Conservation (phyloP, 2,329 filamentous ascomycete species). For the Trichophyton rubrum region DNA sequence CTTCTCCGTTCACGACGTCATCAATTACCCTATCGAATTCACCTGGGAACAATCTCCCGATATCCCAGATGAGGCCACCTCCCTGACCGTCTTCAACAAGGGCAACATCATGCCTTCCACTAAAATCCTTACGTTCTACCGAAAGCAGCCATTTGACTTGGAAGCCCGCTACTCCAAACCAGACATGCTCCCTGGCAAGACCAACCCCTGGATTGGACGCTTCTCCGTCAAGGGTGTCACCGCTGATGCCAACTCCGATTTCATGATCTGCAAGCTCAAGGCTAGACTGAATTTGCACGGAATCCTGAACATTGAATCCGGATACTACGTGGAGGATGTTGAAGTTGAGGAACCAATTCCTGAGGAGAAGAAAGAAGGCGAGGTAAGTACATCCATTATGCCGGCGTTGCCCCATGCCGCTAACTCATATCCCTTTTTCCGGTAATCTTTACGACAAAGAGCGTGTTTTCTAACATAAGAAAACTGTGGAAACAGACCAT, state of each 20-base stretch:
- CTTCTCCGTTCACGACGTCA: slow-evolving; percentile 93
- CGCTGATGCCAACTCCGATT: slow-evolving; percentile 84
- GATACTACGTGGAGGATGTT: slow-evolving; percentile 95
- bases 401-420: slow-evolving; percentile 4
- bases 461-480: slow-evolving; percentile 16
- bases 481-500: slow-evolving; percentile 50
- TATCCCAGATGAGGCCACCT: slow-evolving; percentile 96
- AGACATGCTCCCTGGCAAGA: slow-evolving; percentile 74
- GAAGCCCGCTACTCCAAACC: slow-evolving; percentile 89
- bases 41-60: slow-evolving; percentile 97
- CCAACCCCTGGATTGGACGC: slow-evolving; percentile 87
- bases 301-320: slow-evolving; percentile 88
- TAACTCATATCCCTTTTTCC: slow-evolving; percentile 8
- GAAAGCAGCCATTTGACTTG: slow-evolving; percentile 92
- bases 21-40: slow-evolving; percentile 97
- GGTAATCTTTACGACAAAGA: slow-evolving; percentile 10
- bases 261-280: slow-evolving; percentile 99
- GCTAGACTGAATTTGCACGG: slow-evolving; percentile 93
- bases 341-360: slow-evolving; percentile 91
- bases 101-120: slow-evolving; percentile 95
- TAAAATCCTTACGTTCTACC: slow-evolving; percentile 98
- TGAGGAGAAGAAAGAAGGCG: slow-evolving; percentile 56
- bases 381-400: slow-evolving; percentile 26
- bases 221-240: slow-evolving; percentile 98
- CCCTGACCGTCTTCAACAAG: slow-evolving; percentile 91